Percentiles rank a stretch among this genome's conserved stretches.
Evolutionary conservation across 352 stramenopile species (phyloP).

Genomic region (Thraustotheca clavata): DNA sequence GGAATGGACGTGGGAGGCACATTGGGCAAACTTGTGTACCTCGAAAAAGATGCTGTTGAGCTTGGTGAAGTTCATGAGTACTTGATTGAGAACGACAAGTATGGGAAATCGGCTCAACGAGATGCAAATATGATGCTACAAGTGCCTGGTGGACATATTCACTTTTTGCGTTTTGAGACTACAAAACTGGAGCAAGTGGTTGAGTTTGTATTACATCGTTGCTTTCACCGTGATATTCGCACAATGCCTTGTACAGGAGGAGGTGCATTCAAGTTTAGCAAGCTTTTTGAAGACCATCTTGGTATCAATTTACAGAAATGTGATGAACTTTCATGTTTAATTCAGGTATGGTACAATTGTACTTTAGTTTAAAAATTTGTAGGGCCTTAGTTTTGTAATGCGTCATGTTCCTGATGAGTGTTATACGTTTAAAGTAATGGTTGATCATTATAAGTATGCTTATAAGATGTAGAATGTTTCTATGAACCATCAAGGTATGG

Average conservation of each 20-base stretch:
- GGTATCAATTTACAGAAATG: constrained; percentile 90
- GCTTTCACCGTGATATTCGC: constrained; percentile 89
- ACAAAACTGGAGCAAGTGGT: constrained; percentile 60
- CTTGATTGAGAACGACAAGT: constrained; percentile 39
- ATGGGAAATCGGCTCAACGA: constrained; percentile 35
- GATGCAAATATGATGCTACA: constrained; percentile 46
- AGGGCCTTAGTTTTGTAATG: constrained; percentile 95
- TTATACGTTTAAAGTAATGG: constrained; percentile 89
- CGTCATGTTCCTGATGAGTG: constrained; percentile 90
- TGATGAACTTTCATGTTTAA: constrained; percentile 95
- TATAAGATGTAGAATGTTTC: constrained; percentile 46
- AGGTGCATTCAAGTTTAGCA: constrained; percentile 92
- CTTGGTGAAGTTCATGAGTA: constrained; percentile 25
- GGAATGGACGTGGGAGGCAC: constrained; percentile 91
- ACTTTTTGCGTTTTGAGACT: constrained; percentile 87
- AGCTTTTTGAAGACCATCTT: constrained; percentile 83
- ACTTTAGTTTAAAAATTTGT: too few relatives aligned
- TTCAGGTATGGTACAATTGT: constrained; percentile 33
- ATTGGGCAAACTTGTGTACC: constrained; percentile 91
- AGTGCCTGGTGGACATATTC: constrained; percentile 88
- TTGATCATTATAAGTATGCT: neutral
- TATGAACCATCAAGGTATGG: constrained; percentile 45
- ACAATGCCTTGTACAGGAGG: constrained; percentile 87
- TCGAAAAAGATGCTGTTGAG: constrained; percentile 50
- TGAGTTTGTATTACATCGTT: constrained; percentile 55